Percentiles rank a stretch among this genome's conserved stretches.
Evolutionary conservation across 768 basidiomycete species (phyloP).

Genomic region (Trametes meyenii): DNA sequence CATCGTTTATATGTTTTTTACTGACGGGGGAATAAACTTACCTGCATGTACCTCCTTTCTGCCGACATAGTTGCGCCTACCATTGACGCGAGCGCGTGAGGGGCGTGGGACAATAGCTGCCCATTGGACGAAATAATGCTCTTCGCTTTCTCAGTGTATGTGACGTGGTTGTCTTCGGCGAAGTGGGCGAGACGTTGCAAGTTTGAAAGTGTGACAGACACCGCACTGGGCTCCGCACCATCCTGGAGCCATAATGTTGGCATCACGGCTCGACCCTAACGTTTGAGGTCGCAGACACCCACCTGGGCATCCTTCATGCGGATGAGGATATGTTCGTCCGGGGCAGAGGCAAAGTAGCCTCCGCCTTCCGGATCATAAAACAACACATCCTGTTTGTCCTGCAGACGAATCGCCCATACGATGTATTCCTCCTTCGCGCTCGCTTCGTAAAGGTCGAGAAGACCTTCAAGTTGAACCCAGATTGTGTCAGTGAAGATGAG

Average conservation of each 20-base stretch:
- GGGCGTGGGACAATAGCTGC: slow-evolving; percentile 27
- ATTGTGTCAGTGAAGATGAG: neutral
- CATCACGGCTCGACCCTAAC: no score
- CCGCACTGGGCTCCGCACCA: slow-evolving; percentile 34
- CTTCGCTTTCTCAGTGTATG: slow-evolving; percentile 27
- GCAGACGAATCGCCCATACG: slow-evolving; percentile 38
- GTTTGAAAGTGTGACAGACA: slow-evolving; percentile 33
- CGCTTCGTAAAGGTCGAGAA: slow-evolving; percentile 43
- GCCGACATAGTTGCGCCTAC: slow-evolving; percentile 23
- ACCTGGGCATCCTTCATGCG: slow-evolving; percentile 42
- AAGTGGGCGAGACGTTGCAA: slow-evolving; percentile 32
- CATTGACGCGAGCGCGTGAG: slow-evolving; percentile 29
- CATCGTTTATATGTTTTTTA: no score
- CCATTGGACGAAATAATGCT: slow-evolving; percentile 28
- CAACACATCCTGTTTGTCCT: slow-evolving; percentile 41
- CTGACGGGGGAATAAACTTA: neutral
- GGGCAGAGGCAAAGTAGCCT: slow-evolving; percentile 44
- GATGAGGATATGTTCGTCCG: slow-evolving; percentile 40
- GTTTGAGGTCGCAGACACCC: neutral
- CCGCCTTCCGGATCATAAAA: slow-evolving; percentile 43
- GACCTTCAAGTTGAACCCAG: slow-evolving; percentile 11
- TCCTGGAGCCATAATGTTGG: slow-evolving; percentile 27
- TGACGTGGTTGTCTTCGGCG: slow-evolving; percentile 27
- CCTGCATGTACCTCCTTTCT: slow-evolving; percentile 28
- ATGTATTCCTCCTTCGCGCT: slow-evolving; percentile 38